A percentile compares a stretch with the other conserved stretches of the same genome.
These are phyloP conservation scores for Trichoderma koningiopsis DNA, from an alignment of 2,329 filamentous ascomycete genomes.

Conservation along the genomic window DNA sequence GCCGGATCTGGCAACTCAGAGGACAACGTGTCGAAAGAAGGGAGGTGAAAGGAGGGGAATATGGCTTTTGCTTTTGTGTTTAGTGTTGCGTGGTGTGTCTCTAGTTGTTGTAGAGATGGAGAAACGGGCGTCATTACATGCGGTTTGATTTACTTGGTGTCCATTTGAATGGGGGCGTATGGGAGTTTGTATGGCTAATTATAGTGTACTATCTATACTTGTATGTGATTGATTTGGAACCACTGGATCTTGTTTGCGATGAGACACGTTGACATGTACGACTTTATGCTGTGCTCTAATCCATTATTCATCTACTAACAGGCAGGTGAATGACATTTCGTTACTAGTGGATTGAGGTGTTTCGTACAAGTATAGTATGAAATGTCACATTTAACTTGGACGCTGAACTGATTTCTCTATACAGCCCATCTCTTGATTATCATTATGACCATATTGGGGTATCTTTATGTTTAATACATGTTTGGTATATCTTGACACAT, in stretches of 20 bases:
- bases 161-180: background rate
- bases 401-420: background rate
- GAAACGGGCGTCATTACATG: background rate
- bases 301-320: background rate
- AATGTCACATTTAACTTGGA: background rate
- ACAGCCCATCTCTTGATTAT: background rate
- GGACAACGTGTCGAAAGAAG: background rate
- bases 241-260: background rate
- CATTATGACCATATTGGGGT: background rate
- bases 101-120: background rate
- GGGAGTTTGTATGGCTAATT: background rate
- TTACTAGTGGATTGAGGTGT: background rate
- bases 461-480: slow-evolving; percentile 2
- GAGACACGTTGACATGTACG: background rate
- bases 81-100: background rate
- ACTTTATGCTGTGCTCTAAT: background rate
- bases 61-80: background rate
- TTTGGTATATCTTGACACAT: slow-evolving; percentile 5
- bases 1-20: background rate
- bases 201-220: background rate
- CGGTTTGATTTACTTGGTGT: background rate
- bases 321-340: background rate
- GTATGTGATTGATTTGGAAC: background rate
- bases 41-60: background rate
- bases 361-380: background rate